Evolutionary conservation across 371 early-diverging fungal genomes (phyloP).

Genomic region (Lichtheimia ornata): DNA sequence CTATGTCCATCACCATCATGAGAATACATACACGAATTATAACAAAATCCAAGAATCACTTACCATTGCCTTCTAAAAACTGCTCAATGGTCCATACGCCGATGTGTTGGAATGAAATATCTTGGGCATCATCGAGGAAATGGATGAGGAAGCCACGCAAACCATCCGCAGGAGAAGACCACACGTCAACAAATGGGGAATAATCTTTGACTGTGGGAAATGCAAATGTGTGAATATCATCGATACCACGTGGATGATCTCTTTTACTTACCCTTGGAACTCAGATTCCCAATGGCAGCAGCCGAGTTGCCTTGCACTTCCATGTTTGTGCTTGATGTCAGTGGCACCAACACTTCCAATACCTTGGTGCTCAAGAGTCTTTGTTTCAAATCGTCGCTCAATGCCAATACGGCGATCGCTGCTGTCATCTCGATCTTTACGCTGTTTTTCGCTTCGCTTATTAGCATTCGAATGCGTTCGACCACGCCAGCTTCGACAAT

Average conservation of each 20-base stretch:
- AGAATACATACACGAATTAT: background rate
- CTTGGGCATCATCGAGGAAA: constrained; percentile 70
- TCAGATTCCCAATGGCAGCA: constrained; percentile 83
- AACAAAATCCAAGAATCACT: background rate
- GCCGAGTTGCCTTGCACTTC: constrained; percentile 87
- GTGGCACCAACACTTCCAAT: constrained; percentile 71
- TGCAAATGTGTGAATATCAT: background rate
- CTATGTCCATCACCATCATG: constrained; percentile 11
- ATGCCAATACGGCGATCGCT: constrained; percentile 82
- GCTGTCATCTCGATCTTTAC: constrained; percentile 89
- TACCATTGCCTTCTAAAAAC: constrained; percentile 71
- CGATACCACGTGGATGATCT: background rate
- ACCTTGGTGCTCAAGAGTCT: constrained; percentile 64
- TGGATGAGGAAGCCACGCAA: constrained; percentile 71
- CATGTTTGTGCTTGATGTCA: constrained; percentile 63
- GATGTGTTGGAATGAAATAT: constrained; percentile 80
- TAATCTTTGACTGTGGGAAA: constrained; percentile 58
- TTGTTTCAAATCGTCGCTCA: constrained; percentile 80
- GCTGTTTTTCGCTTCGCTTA: constrained; percentile 59
- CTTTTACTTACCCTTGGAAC: constrained; percentile 59
- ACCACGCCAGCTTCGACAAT: constrained; percentile 84
- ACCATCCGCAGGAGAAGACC: constrained; percentile 70
- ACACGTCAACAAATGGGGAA: constrained; percentile 65
- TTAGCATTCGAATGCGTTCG: constrained; percentile 68
- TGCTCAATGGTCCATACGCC: constrained; percentile 91